Conservation (phyloP, 1,284 basidiomycete genomes). For the Heterobasidion annosum region DNA sequence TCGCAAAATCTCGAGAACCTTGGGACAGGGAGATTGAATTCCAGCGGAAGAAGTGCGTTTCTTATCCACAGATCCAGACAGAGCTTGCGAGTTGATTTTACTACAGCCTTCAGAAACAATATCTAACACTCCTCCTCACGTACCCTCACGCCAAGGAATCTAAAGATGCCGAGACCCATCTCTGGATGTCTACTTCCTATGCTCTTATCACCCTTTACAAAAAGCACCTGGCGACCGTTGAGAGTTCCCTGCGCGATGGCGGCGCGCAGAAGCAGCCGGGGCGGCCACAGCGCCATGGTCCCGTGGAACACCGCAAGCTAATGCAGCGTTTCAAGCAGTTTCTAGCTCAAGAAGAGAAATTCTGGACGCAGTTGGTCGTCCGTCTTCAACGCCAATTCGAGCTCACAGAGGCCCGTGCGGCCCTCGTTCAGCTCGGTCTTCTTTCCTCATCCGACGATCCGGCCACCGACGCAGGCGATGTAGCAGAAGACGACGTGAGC, state of each 20-base stretch:
- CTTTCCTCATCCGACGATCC: conserved; percentile 21
- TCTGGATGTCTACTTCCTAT: conserved; percentile 93
- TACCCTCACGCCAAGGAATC: conserved; percentile 71
- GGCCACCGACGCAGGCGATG: conserved; percentile 18
- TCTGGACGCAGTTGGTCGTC: conserved; percentile 73
- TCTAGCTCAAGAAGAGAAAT: conserved; percentile 79
- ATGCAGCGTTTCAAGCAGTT: conserved; percentile 84
- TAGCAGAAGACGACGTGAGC: conserved; percentile 7
- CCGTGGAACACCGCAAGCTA: conserved; percentile 77
- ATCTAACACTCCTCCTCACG: conserved; percentile 68
- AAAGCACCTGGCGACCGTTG: conserved; percentile 59
- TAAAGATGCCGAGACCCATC: conserved; percentile 71
- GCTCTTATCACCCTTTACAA: conserved; percentile 81
- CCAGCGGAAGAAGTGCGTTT: conserved; percentile 58
- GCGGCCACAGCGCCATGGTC: conserved; percentile 34
- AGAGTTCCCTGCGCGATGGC: conserved; percentile 44
- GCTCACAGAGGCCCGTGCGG: conserved; percentile 46
- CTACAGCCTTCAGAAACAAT: conserved; percentile 66
- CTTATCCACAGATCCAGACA: background rate
- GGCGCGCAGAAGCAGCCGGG: conserved; percentile 33
- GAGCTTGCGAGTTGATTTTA: background rate
- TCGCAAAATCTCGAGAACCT: conserved; percentile 58
- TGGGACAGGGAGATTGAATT: conserved; percentile 82
- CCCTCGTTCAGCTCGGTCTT: conserved; percentile 52
- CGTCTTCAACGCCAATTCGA: conserved; percentile 65